Base-by-base conservation (phyloP, 169 alveolate genomes). In the Eimeria necatrix region DNA sequence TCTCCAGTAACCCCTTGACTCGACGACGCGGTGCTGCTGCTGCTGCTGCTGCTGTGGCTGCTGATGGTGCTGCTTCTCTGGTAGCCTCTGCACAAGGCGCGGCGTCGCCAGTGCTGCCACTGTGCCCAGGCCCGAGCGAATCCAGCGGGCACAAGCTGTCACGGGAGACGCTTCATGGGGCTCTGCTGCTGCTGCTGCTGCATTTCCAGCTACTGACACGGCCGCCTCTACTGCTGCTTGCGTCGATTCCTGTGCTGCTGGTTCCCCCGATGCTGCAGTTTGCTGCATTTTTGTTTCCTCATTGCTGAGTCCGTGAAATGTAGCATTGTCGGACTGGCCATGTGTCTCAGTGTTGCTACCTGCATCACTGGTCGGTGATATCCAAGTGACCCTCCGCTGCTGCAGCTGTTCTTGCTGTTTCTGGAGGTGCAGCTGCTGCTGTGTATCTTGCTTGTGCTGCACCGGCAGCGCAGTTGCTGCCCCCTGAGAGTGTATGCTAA, bases 21-120 rank as follows among this genome's bases (percentile, higher is more conserved):
- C 78, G 12, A 56, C 68, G 22, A 56, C 68, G 68, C 68, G 20
- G 20, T 56, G 68, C 68, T 56, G 68, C 68, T 10, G 68, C 68
- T 16, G 32, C 68, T 56, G 12, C 22, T 56, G 22, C 68, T 56
- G 22, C 68, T 56, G 83, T n/a, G 18, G 83, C 83, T 71, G 83
- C 83, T 20, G 83, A 8, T 32, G 83, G 2, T 22, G 8, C 46
- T 68, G 46, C 9, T 10, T 22, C 32, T 68, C 78, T 68, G 83
- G 83, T 18, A 22, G 51, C 52, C 83, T 26, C 83, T 71, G 83
- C 48, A 71, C 83, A 16, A 71, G 52, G 51, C 83, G 83, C 16
- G 83, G 83, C 18, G 83, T 71, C 52, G 83, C 83, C 20, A 71
- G 20, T 26, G 83, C 83, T 18, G 83, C 83, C 53, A 71, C 83